A percentile compares a stretch with the other conserved stretches of the same genome.
Evolutionary conservation across 1,284 basidiomycete species (phyloP).

Genomic region (Puccinia horiana): DNA sequence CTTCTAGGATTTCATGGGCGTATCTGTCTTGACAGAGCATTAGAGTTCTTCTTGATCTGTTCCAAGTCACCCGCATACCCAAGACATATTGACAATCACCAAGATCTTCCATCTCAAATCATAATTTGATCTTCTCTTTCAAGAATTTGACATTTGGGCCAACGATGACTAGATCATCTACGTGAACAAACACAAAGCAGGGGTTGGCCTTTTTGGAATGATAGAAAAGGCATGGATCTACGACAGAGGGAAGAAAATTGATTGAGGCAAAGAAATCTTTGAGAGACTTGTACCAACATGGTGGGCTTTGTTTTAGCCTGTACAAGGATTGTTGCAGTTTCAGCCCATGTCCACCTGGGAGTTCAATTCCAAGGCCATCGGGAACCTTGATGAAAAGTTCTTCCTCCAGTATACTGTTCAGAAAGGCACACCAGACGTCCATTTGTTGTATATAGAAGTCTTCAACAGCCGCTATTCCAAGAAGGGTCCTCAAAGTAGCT

Average conservation of each 20-base stretch:
- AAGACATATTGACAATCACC: background rate
- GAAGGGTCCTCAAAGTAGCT: background rate
- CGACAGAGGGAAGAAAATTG: background rate
- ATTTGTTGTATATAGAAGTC: background rate
- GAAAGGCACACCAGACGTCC: background rate
- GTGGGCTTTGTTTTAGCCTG: background rate
- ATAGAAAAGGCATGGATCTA: background rate
- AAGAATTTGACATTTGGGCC: background rate
- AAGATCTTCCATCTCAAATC: conserved; percentile 12
- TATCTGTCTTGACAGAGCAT: background rate
- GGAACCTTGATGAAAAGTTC: background rate
- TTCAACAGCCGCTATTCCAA: background rate
- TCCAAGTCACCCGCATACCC: background rate
- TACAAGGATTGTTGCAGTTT: background rate
- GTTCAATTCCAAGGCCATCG: background rate
- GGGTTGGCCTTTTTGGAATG: background rate
- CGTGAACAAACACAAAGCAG: conserved; percentile 21
- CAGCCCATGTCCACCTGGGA: background rate
- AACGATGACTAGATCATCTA: background rate
- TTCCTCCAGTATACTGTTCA: too few relatives aligned
- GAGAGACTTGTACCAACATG: background rate
- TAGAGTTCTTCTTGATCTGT: background rate
- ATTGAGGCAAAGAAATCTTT: background rate
- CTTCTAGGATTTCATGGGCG: background rate
- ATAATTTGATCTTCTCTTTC: background rate